Conservation (phyloP, 345 rosid genomes). For the Bruguiera gymnorhiza region DNA sequence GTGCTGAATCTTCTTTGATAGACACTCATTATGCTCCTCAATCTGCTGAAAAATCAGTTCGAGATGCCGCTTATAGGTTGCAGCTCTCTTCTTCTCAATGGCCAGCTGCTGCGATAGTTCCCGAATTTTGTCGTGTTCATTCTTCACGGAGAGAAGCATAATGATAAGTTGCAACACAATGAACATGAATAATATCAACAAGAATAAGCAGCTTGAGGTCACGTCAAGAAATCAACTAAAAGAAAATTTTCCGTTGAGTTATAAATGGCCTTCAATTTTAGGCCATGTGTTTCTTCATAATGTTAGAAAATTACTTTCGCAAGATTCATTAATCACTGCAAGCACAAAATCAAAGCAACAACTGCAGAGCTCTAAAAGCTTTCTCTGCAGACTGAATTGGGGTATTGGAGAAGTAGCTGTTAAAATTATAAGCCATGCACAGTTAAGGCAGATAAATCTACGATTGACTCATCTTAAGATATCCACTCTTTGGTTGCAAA, state of each 20-base stretch:
- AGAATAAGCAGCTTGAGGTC: neutral
- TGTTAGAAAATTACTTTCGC: no score
- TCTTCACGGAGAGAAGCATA: slow-evolving; percentile 35
- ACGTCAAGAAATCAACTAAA: neutral
- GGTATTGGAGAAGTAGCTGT: no score
- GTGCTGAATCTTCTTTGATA: slow-evolving; percentile 80
- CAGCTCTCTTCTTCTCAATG: slow-evolving; percentile 80
- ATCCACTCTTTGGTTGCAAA: no score
- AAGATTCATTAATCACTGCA: no score
- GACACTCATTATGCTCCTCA: slow-evolving; percentile 75
- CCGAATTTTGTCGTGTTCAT: slow-evolving; percentile 87
- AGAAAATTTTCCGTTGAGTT: neutral
- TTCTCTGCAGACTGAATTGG: no score
- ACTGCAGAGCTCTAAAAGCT: no score
- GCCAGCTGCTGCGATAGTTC: slow-evolving; percentile 93
- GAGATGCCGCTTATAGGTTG: slow-evolving; percentile 86
- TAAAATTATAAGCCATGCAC: no score
- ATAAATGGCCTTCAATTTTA: no score
- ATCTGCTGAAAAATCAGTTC: slow-evolving; percentile 89
- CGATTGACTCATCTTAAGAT: no score
- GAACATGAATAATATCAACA: neutral
- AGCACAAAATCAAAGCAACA: no score
- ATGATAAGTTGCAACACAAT: slow-evolving; percentile 1
- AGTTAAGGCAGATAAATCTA: no score
- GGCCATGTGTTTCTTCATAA: no score